These are phyloP conservation scores for Exophiala sp. DNA, from an alignment of 2,329 filamentous ascomycete species.

Conservation along the genomic window DNA sequence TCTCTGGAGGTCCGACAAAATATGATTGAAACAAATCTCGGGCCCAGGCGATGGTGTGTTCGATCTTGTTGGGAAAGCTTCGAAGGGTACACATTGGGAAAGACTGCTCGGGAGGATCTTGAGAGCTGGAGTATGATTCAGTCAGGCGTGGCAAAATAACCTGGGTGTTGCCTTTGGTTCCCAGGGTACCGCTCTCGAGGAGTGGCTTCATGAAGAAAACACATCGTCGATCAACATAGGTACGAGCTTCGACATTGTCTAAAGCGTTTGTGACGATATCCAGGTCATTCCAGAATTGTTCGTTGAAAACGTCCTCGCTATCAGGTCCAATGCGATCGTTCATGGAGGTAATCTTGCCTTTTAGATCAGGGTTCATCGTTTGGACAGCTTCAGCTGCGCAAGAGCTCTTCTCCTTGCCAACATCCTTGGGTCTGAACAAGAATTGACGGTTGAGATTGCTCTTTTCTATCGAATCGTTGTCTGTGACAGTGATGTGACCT, in stretches of 20 bases:
- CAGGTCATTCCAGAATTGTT: constrained; percentile 80
- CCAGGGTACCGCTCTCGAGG: constrained; percentile 94
- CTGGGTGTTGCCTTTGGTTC: constrained; percentile 97
- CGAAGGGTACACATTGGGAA: constrained; percentile 98
- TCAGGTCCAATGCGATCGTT: constrained; percentile 88
- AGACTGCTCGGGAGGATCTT: constrained; percentile 95
- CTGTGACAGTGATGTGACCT: constrained; percentile 87
- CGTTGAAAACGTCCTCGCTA: constrained; percentile 91
- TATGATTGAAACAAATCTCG: constrained; percentile 92
- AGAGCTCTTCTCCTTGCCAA: constrained; percentile 95
- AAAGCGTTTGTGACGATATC: constrained; percentile 95
- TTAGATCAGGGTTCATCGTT: constrained; percentile 90
- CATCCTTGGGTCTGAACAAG: constrained; percentile 87
- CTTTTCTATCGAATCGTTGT: constrained; percentile 98
- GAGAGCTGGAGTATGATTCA: constrained; percentile 95
- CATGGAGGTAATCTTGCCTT: constrained; percentile 77
- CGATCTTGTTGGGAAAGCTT: constrained; percentile 97
- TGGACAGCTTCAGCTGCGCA: constrained; percentile 86
- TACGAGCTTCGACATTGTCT: constrained; percentile 95
- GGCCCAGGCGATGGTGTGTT: constrained; percentile 98
- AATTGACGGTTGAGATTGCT: constrained; percentile 98
- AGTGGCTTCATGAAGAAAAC: constrained; percentile 98
- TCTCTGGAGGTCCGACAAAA: constrained; percentile 90
- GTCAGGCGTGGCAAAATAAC: constrained; percentile 87
- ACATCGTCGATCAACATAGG: constrained; percentile 92